Evolutionary conservation across 345 rosid genomes (phyloP).

Genomic region (Syzygium aromaticum): DNA sequence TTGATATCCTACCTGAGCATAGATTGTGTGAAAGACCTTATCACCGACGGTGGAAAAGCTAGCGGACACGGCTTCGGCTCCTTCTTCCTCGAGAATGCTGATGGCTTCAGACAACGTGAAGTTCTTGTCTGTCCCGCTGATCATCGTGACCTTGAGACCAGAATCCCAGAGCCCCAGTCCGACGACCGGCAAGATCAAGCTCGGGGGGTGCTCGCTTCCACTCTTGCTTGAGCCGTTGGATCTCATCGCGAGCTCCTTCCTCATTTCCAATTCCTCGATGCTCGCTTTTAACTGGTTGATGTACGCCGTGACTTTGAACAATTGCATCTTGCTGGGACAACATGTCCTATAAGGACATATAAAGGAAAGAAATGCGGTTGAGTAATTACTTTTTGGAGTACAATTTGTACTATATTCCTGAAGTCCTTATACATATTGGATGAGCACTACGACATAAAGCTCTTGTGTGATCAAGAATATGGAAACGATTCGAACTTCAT

Average conservation of each 20-base stretch:
- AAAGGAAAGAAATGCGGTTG: not conserved
- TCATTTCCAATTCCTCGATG: conserved; percentile 22
- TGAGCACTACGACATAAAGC: not conserved
- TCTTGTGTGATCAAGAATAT: not conserved
- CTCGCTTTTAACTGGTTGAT: conserved; percentile 29
- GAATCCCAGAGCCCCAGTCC: conserved; percentile 6
- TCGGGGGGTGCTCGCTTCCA: not conserved
- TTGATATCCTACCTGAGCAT: conserved; percentile 3
- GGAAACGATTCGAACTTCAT: not conserved
- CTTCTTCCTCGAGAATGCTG: conserved; percentile 18
- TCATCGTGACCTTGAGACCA: conserved; percentile 7
- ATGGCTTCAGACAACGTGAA: conserved; percentile 11
- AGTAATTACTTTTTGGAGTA: not conserved
- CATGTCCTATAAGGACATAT: conserved; percentile 5
- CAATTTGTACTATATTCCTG: not conserved
- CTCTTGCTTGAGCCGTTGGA: not conserved
- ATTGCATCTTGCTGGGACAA: conserved; percentile 33
- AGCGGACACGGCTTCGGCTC: conserved; percentile 10
- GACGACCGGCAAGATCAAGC: conserved; percentile 2
- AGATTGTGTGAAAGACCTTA: conserved; percentile 3
- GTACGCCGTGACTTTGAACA: conserved; percentile 28
- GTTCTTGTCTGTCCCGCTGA: conserved; percentile 5
- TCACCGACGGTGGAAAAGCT: not conserved
- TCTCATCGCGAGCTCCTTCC: conserved; percentile 17
- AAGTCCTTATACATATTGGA: not conserved